Evolutionary conservation across 1,139 yeast genomes (phyloP), one percentile per base, ranked within the genome.

Genomic region (Wickerhamiella infanticola): DNA sequence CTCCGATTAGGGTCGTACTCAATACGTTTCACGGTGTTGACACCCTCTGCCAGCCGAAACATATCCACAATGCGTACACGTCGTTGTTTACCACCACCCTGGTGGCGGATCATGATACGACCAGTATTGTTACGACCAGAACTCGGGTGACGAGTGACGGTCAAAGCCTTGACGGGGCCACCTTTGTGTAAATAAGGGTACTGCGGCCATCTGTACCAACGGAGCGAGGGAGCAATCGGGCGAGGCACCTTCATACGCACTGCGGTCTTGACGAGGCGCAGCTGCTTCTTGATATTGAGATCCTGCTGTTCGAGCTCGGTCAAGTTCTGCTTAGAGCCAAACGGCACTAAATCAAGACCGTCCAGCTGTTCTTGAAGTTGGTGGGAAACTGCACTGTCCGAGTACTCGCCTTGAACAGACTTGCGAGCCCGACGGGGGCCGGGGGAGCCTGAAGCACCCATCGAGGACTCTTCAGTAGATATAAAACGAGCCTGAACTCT

Each of bases 1-100:
- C 94, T 75, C 69, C 99, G 75, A 59, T 84, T 84, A 41, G 99
- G 99, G 64, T 90, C 99, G 61, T 86, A 85, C 64, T 90, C 99
- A 49, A 90, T 84, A 60, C 99, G 73, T 48, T 79, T 68, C 24
- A 90, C 97, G 24, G 75, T 73, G 55, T 85, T 94, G 46, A 72
- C 73, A 25, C 97, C 98, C 1, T 77, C 65, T 3, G 62, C 72
- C 41, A 63, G 60, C 58, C 99, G 74, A 56, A 70, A 70, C 59
- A 80, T 79, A 63, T 90, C 99, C 29, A 90, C 73, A 42, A 83
- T 63, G 58, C 99, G 75, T 40, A 82, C 74, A 64, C 98, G 76
- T 59, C 86, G 79, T 63, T 82, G 85, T 62, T 84, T 94, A 41
- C 97, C 98, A 58, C 98, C 98, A 62, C 98, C 98, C 63, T 93